Conservation (phyloP, 441 rosid species). For the Erodium moschatum region DNA sequence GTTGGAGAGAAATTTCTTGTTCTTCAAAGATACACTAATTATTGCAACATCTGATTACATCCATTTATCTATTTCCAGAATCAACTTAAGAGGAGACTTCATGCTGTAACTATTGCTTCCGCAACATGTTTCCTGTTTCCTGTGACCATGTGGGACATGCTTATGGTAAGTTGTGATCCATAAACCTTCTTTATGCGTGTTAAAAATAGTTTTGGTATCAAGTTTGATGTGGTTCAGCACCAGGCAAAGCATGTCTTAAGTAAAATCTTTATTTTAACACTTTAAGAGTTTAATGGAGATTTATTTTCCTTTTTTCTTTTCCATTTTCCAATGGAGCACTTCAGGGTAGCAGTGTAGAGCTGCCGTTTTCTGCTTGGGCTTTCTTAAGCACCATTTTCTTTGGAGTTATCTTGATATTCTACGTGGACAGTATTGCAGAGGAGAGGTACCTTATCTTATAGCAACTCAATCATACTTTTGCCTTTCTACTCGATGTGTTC, state of each 20-base stretch:
- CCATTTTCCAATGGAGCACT: constrained; percentile 22
- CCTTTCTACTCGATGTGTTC: not conserved
- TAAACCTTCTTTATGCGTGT: not conserved
- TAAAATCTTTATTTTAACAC: constrained; percentile 14
- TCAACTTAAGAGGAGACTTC: constrained; percentile 80
- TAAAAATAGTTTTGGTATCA: too few species aligned
- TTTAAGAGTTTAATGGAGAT: constrained; percentile 13
- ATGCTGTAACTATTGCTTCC: constrained; percentile 73
- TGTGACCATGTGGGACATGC: constrained; percentile 91
- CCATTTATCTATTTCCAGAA: constrained; percentile 36
- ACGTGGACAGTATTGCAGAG: constrained; percentile 77
- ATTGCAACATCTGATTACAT: constrained; percentile 8
- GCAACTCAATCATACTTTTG: not conserved
- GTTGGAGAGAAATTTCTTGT: constrained; percentile 10
- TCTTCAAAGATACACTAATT: not conserved
- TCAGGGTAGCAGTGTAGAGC: constrained; percentile 41
- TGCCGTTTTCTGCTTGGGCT: constrained; percentile 89
- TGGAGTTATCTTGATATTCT: constrained; percentile 76
- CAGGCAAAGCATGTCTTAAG: not conserved
- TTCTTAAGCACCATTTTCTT: constrained; percentile 65
- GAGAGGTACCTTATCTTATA: constrained; percentile 52
- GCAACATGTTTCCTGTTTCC: constrained; percentile 90
- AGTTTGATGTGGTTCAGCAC: constrained; percentile 6
- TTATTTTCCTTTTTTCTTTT: constrained; percentile 4
- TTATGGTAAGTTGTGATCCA: constrained; percentile 47